phyloP scores from a whole-genome alignment of 805 yeast species.

The Zygotorulaspora chibaensis region DNA sequence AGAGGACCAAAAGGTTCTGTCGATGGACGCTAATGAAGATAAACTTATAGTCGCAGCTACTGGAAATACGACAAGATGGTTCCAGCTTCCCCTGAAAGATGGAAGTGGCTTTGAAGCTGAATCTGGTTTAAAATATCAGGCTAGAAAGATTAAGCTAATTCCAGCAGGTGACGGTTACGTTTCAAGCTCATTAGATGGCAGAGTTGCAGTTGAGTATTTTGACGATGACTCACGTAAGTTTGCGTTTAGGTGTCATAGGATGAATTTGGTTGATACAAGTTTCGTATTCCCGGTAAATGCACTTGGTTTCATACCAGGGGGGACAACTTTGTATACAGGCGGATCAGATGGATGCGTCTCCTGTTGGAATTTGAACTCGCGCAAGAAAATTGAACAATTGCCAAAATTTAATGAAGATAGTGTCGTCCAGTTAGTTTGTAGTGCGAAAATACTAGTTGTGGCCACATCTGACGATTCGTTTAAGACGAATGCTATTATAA shows the following conservation, averaged over 20 bases:
- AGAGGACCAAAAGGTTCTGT: constrained; percentile 36
- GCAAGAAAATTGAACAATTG: constrained; percentile 70
- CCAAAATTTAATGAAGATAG: constrained; percentile 46
- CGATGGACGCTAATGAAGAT: constrained; percentile 52
- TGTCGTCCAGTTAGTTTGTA: constrained; percentile 39
- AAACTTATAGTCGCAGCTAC: constrained; percentile 52
- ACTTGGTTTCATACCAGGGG: constrained; percentile 69
- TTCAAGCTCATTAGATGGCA: constrained; percentile 72
- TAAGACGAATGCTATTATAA: constrained; percentile 35
- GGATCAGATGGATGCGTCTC: constrained; percentile 89
- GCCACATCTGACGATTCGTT: constrained; percentile 50
- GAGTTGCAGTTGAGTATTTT: constrained; percentile 70
- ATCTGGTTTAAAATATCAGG: constrained; percentile 64
- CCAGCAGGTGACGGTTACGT: constrained; percentile 57
- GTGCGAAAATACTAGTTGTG: constrained; percentile 35
- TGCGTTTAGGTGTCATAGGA: constrained; percentile 80
- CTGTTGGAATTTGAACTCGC: constrained; percentile 83
- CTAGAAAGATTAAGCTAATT: constrained; percentile 50
- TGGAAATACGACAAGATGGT: constrained; percentile 41
- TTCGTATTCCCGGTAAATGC: constrained; percentile 74
- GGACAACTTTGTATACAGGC: constrained; percentile 79
- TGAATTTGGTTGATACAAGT: constrained; percentile 43
- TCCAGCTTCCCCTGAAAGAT: constrained; percentile 14
- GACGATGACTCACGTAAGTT: constrained; percentile 48
- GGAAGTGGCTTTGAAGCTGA: constrained; percentile 34